Base-by-base conservation (phyloP, 2,329 filamentous ascomycete species). In the Epichloe uncinata region DNA sequence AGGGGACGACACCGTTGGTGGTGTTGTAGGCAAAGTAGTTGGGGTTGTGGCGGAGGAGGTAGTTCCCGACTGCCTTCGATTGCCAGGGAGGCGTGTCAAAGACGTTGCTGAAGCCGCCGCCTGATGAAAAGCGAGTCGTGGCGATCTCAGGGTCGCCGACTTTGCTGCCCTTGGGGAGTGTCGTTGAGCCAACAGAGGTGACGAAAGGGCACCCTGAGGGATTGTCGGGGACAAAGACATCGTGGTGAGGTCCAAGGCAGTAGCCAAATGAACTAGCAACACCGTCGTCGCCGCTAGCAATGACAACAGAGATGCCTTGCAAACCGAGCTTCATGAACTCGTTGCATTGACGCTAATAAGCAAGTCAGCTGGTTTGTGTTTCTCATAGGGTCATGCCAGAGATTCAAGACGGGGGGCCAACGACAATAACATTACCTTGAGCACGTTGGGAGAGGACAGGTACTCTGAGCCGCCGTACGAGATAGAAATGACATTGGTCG, bases 91-190 rank as follows among this genome's bases (percentile, higher is more conserved):
- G 73, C 3, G 70, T 56, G 1, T 64, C 55, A 52, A 74, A 76
- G 56, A 73, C 64, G 57, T 75, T 73, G 54, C 66, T 69, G 61
- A 76, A 75, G 13, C 73, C 73, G 16, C 73, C 72, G 6, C 70
- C 70, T 4, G 67, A 71, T 51, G 68, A 69, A 61, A 73, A 72
- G 57, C 70, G 63, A 0, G 44, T 51, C 11, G 49, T 52, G 18
- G 57, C 55, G 1, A 35, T 40, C 48, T 59, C 57, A 6, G 18
- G 15, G 40, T 47, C 26, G 20, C 43, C 47, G 20, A 49, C 37
- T 5, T 46, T 47, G 34, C 51, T 46, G 34, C 56, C 54, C 3
- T 35, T 38, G 5, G 55, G 52, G 15, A 60, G 49, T 71, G 63
- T 58, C 0, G 74, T 77, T 13, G 73, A 73, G 16, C 74, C 74